phyloP scores from a whole-genome alignment of 345 rosid genomes.

The Sonneratia alba region DNA sequence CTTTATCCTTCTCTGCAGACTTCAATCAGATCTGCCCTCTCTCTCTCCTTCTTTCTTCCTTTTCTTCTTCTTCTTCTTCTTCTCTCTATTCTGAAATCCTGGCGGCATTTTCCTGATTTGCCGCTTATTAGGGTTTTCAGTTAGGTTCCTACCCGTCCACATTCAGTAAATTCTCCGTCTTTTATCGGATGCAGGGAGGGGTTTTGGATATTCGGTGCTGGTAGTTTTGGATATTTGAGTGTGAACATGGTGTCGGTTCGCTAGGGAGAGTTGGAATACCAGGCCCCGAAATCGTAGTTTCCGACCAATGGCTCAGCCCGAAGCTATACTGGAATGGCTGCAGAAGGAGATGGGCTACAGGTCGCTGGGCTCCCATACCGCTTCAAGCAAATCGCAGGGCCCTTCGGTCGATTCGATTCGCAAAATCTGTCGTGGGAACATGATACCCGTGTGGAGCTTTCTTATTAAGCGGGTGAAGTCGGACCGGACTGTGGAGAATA shows the following conservation, averaged over 20 bases:
- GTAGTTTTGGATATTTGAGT: neutral
- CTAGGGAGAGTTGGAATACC: neutral
- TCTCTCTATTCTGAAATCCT: neutral
- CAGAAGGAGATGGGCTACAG: slow-evolving; percentile 86
- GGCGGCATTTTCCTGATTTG: neutral
- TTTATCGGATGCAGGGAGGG: neutral
- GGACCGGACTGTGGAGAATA: slow-evolving; percentile 72
- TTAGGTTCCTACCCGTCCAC: neutral
- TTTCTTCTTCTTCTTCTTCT: neutral
- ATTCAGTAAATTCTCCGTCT: neutral
- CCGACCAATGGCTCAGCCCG: slow-evolving; percentile 39
- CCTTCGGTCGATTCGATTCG: slow-evolving; percentile 63
- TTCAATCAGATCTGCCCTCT: neutral
- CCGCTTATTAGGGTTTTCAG: neutral
- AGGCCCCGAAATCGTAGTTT: neutral
- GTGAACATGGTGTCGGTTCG: neutral
- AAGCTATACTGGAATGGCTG: slow-evolving; percentile 71
- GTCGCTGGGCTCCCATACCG: slow-evolving; percentile 56
- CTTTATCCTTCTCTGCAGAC: neutral
- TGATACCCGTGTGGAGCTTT: slow-evolving; percentile 71
- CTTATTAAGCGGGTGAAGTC: slow-evolving; percentile 67
- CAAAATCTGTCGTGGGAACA: slow-evolving; percentile 73
- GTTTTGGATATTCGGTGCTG: neutral
- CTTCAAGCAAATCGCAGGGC: slow-evolving; percentile 43
- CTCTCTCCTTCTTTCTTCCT: neutral